These are phyloP conservation scores for Fusarium sp. DNA, from an alignment of 2,329 filamentous ascomycete species.

Conservation along the genomic window DNA sequence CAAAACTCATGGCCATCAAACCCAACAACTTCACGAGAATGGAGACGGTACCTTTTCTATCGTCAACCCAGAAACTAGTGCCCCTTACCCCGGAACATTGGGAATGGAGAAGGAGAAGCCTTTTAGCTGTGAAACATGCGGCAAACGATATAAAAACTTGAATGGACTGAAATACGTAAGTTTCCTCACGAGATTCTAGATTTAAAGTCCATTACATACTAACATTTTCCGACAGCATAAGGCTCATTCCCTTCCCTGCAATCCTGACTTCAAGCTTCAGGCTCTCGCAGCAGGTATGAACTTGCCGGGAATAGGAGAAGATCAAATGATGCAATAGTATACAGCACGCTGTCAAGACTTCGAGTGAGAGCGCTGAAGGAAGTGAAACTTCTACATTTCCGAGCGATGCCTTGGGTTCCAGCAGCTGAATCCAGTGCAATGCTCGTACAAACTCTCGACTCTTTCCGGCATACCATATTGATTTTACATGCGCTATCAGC, in stretches of 20 bases:
- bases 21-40: constrained; percentile 96
- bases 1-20: constrained; percentile 91
- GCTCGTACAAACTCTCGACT: constrained; percentile 11
- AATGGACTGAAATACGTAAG: constrained; percentile 95
- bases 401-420: background rate
- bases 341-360: background rate
- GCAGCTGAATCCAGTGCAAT: constrained; percentile 1
- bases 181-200: constrained; percentile 31
- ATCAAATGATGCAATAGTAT: constrained; percentile 51
- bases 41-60: constrained; percentile 98
- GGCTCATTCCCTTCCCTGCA: constrained; percentile 87
- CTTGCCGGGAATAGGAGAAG: constrained; percentile 57
- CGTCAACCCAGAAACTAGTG: constrained; percentile 93
- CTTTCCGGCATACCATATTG: constrained; percentile 29
- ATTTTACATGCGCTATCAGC: constrained; percentile 9
- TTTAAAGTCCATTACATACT: constrained; percentile 36
- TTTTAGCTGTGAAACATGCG: constrained; percentile 95
- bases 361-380: background rate
- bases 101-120: constrained; percentile 99
- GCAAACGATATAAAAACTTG: constrained; percentile 98
- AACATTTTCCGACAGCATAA: constrained; percentile 65
- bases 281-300: constrained; percentile 57
- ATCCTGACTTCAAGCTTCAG: constrained; percentile 74
- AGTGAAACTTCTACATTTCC: background rate
- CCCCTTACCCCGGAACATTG: constrained; percentile 92